A percentile compares a stretch with the other conserved stretches of the same genome.
Evolutionary conservation across 108 stramenopile species (phyloP).

Genomic region (Conticribra guillardii): DNA sequence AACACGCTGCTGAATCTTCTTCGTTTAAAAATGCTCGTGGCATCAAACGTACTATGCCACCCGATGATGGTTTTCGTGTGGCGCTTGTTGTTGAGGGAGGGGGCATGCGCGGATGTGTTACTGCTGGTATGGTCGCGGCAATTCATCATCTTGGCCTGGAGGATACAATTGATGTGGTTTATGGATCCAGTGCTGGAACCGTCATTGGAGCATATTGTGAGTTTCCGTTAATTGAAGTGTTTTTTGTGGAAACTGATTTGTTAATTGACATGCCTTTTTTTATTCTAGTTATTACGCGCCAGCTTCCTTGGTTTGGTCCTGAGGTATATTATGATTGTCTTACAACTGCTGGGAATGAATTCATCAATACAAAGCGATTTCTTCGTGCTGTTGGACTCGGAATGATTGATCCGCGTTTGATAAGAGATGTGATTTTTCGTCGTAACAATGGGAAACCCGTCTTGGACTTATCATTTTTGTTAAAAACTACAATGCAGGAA

Average conservation of each 20-base stretch:
- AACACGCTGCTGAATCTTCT: conserved; percentile 8
- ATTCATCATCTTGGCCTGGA: conserved; percentile 83
- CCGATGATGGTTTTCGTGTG: conserved; percentile 65
- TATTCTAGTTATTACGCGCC: conserved; percentile 62
- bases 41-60: conserved; percentile 31
- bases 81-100: conserved; percentile 95
- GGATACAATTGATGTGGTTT: conserved; percentile 91
- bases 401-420: conserved; percentile 79
- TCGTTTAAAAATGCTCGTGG: not conserved
- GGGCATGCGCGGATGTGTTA: conserved; percentile 96
- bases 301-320: conserved; percentile 93
- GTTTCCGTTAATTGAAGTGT: not conserved
- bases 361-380: conserved; percentile 88
- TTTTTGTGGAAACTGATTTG: not conserved
- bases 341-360: conserved; percentile 77
- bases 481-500: conserved; percentile 79
- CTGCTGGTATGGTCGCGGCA: conserved; percentile 94
- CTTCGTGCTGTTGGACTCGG: conserved; percentile 88
- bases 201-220: conserved; percentile 83
- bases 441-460: conserved; percentile 85
- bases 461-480: conserved; percentile 86
- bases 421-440: conserved; percentile 78
- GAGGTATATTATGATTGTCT: conserved; percentile 94
- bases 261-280: not conserved
- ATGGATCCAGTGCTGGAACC: conserved; percentile 90